Percentiles rank a stretch among this genome's conserved stretches.
Evolutionary conservation across 2,329 filamentous ascomycete species (phyloP).

Genomic region (Phyllosticta capitalensis): DNA sequence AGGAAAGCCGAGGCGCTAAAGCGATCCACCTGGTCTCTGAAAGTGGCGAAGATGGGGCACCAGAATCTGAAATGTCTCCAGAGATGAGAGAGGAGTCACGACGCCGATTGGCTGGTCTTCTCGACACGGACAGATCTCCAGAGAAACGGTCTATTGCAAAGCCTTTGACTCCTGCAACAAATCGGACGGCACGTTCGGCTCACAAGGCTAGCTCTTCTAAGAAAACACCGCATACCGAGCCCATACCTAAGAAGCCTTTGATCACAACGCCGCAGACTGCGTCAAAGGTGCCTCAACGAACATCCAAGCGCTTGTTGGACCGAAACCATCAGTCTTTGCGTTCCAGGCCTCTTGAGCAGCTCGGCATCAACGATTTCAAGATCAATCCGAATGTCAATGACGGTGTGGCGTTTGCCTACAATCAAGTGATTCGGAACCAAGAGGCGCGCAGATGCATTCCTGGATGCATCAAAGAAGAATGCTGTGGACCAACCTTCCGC

Average conservation of each 20-base stretch:
- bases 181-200: neutral
- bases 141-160: neutral
- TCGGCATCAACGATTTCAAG: slow-evolving; percentile 67
- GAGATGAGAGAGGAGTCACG: slow-evolving; percentile 3
- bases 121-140: neutral
- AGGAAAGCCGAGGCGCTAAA: slow-evolving; percentile 2
- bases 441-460: slow-evolving; percentile 60
- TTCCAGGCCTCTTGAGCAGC: slow-evolving; percentile 44
- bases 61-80: neutral
- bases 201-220: neutral
- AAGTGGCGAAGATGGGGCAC: slow-evolving; percentile 6
- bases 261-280: neutral
- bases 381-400: slow-evolving; percentile 66
- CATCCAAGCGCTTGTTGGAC: neutral
- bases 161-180: neutral
- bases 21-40: slow-evolving; percentile 2
- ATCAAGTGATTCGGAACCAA: slow-evolving; percentile 62
- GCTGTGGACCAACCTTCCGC: slow-evolving; percentile 65
- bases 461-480: slow-evolving; percentile 65
- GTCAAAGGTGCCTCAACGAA: neutral
- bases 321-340: slow-evolving; percentile 39
- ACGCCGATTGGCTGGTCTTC: slow-evolving; percentile 5
- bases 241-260: neutral
- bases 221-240: neutral
- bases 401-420: slow-evolving; percentile 62